These are phyloP conservation scores for Candida sp. DNA, from an alignment of 1,139 yeast species.

Conservation along the genomic window DNA sequence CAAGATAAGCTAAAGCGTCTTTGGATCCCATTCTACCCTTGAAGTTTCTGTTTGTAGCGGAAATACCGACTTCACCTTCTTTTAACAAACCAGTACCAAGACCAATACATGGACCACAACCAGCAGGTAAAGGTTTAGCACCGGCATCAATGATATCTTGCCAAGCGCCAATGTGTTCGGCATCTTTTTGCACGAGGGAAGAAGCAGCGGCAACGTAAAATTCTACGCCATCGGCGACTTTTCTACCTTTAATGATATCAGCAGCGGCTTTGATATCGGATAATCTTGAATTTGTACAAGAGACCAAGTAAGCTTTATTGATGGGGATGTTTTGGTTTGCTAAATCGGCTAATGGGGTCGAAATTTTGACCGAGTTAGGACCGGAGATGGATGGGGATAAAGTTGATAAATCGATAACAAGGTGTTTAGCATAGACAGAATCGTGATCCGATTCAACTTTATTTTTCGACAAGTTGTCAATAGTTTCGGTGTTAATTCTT, in stretches of 20 bases:
- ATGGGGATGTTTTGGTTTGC: constrained; percentile 71
- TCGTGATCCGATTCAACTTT: constrained; percentile 61
- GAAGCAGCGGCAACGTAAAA: constrained; percentile 98
- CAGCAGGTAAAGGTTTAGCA: constrained; percentile 93
- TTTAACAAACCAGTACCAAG: constrained; percentile 90
- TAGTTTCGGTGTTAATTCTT: constrained; percentile 64
- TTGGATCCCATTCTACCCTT: constrained; percentile 99
- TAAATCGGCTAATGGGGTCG: constrained; percentile 73
- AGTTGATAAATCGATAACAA: constrained; percentile 77
- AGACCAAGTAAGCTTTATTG: constrained; percentile 94
- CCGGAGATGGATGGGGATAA: constrained; percentile 93
- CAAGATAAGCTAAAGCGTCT: constrained; percentile 93
- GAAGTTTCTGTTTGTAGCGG: constrained; percentile 97
- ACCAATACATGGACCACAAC: constrained; percentile 99
- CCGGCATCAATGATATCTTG: constrained; percentile 86
- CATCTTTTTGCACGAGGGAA: constrained; percentile 86
- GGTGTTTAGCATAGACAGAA: constrained; percentile 84
- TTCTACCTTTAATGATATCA: constrained; percentile 70
- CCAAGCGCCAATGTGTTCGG: constrained; percentile 93
- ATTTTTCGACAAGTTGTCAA: constrained; percentile 46
- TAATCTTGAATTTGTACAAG: constrained; percentile 93
- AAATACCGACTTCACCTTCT: constrained; percentile 96
- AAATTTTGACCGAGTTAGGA: constrained; percentile 93
- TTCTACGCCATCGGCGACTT: constrained; percentile 85
- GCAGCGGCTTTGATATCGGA: constrained; percentile 97